A percentile compares a stretch with the other conserved stretches of the same genome.
Evolutionary conservation across 2,329 filamentous ascomycete species (phyloP).

Genomic region (Scedosporium minutisporum): DNA sequence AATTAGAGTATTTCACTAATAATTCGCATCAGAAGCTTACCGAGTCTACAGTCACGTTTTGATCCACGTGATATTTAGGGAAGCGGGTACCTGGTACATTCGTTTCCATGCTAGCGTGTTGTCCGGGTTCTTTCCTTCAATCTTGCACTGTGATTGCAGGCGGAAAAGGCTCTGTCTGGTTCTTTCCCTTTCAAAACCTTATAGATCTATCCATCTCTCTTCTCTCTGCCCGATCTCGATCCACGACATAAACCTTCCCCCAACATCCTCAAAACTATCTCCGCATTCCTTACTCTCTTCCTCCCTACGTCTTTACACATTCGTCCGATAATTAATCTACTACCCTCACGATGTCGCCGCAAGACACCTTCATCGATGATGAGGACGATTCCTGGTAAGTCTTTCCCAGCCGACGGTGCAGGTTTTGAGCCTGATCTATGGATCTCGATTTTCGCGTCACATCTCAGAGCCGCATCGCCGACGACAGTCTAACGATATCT

Average conservation of each 20-base stretch:
- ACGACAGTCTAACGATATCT: constrained; percentile 14
- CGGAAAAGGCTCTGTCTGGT: constrained; percentile 3
- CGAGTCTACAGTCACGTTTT: background rate
- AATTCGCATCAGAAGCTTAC: background rate
- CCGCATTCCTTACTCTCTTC: constrained; percentile 11
- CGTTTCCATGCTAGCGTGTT: background rate
- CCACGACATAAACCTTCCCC: background rate
- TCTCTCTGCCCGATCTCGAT: constrained; percentile 2
- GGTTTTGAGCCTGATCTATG: background rate
- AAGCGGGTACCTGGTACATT: background rate
- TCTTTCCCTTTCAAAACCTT: constrained; percentile 2
- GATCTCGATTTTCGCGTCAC: constrained; percentile 3
- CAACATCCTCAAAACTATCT: constrained; percentile 5
- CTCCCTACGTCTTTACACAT: constrained; percentile 13
- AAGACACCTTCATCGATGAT: constrained; percentile 63
- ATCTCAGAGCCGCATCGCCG: constrained; percentile 7
- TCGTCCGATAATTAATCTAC: constrained; percentile 8
- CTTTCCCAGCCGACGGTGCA: constrained; percentile 1
- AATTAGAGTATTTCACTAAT: background rate
- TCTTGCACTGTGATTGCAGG: background rate
- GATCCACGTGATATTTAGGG: background rate
- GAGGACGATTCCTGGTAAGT: constrained; percentile 61
- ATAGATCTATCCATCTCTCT: background rate
- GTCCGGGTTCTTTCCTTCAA: background rate
- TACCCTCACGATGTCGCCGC: constrained; percentile 48